Conservation (phyloP, 345 rosid genomes). For the Euphorbia tirucalli region DNA sequence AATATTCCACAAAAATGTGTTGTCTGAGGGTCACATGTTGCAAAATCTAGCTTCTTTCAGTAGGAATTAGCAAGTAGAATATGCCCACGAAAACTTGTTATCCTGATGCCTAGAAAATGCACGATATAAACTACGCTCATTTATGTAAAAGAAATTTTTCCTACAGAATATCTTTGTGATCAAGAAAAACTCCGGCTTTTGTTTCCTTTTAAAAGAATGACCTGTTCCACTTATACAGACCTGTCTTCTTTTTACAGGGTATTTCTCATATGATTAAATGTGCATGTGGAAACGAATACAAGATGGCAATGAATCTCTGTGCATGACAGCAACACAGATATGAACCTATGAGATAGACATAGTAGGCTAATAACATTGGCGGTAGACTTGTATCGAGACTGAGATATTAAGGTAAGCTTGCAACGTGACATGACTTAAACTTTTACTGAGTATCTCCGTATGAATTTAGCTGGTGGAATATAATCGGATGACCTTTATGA, state of each 20-base stretch:
- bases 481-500: neutral
- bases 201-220: neutral
- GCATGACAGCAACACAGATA: slow-evolving; percentile 8
- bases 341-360: neutral
- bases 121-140: neutral
- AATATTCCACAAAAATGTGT: neutral
- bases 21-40: neutral
- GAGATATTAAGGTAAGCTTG: slow-evolving; percentile 12
- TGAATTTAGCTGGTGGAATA: neutral
- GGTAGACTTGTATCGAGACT: neutral
- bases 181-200: neutral
- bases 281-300: slow-evolving; percentile 55
- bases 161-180: neutral
- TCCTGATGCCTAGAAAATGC: neutral
- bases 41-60: slow-evolving; percentile 9
- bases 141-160: neutral
- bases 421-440: slow-evolving; percentile 4
- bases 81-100: neutral
- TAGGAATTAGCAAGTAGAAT: slow-evolving; percentile 2
- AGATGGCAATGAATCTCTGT: slow-evolving; percentile 26
- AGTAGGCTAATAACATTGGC: neutral
- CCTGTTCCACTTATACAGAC: slow-evolving; percentile 9
- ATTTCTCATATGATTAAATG: slow-evolving; percentile 54
- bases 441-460: neutral
- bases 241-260: slow-evolving; percentile 40